Conservation (phyloP, 2,329 filamentous ascomycete species). For the Rasamsonia emersonii region DNA sequence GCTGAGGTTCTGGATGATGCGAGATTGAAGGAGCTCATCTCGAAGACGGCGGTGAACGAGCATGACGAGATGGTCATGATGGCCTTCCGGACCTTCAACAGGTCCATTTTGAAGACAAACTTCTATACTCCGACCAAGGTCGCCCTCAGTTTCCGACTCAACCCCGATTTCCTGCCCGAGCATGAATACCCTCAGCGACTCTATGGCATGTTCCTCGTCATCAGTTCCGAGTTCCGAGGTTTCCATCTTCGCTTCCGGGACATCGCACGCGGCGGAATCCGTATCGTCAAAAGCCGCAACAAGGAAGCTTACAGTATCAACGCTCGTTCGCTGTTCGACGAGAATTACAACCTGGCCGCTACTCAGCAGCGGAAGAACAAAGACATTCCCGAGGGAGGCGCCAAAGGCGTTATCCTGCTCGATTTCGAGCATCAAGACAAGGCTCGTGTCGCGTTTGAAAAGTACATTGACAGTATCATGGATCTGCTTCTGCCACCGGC, state of each 20-base stretch:
- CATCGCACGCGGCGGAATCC: conserved; percentile 91
- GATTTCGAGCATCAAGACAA: conserved; percentile 93
- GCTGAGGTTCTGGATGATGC: conserved; percentile 68
- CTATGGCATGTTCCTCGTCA: conserved; percentile 98
- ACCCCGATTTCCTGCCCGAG: conserved; percentile 69
- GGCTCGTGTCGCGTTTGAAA: conserved; percentile 87
- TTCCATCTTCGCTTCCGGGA: conserved; percentile 98
- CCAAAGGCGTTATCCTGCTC: conserved; percentile 93
- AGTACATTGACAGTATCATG: conserved; percentile 98
- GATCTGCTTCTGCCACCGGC: conserved; percentile 83
- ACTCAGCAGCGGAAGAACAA: conserved; percentile 99
- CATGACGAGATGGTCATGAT: conserved; percentile 98
- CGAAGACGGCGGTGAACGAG: conserved; percentile 76
- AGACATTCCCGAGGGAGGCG: conserved; percentile 95
- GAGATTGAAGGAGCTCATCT: conserved; percentile 66
- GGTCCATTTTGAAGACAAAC: conserved; percentile 89
- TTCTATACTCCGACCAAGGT: conserved; percentile 98
- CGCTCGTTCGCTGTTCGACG: conserved; percentile 89
- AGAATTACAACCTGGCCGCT: conserved; percentile 97
- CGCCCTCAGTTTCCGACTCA: conserved; percentile 88
- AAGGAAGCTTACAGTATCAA: conserved; percentile 96
- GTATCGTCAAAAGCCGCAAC: conserved; percentile 96
- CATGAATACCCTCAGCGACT: conserved; percentile 89
- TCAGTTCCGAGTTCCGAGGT: conserved; percentile 90
- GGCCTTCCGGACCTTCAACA: conserved; percentile 93